phyloP scores from a whole-genome alignment of 192 early-diverging fungal species.

The Allomyces macrogynus region DNA sequence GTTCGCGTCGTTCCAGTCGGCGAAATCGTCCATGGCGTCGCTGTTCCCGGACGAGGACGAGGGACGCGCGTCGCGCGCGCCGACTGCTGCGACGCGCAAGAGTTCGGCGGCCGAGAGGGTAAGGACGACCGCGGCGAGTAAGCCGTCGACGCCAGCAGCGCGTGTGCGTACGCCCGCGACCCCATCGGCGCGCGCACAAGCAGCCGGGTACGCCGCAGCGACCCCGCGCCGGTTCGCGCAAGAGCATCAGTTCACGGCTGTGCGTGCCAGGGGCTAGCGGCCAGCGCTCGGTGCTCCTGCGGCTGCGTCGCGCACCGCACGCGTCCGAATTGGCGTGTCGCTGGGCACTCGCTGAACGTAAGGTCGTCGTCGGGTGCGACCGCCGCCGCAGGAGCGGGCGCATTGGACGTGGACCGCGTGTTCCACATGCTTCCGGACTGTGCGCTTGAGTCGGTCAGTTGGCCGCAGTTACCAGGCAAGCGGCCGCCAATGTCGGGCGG shows the following conservation, averaged over 20 bases:
- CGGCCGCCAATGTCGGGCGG: no score
- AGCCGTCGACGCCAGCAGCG: no score
- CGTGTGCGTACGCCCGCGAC: not conserved
- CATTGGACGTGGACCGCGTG: not conserved
- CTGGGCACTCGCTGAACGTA: not conserved
- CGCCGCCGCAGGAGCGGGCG: not conserved
- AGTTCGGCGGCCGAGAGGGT: no score
- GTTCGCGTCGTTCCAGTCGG: not conserved
- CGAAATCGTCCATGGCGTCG: not conserved
- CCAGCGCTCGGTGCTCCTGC: not conserved
- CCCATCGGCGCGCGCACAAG: not conserved
- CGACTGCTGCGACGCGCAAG: no score
- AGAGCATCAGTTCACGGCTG: not conserved
- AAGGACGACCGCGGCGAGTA: no score
- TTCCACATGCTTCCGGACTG: not conserved
- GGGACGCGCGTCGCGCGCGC: no score
- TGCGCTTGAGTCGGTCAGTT: not conserved
- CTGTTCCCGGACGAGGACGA: no score
- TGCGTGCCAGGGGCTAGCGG: not conserved
- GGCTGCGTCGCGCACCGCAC: not conserved
- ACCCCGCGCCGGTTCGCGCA: not conserved
- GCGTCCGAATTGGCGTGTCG: not conserved
- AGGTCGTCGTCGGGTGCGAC: not conserved
- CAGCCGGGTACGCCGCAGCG: not conserved
- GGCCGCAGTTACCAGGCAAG: no score